phyloP scores from a whole-genome alignment of 495 filamentous ascomycete genomes.

The Penicillium goetzii region DNA sequence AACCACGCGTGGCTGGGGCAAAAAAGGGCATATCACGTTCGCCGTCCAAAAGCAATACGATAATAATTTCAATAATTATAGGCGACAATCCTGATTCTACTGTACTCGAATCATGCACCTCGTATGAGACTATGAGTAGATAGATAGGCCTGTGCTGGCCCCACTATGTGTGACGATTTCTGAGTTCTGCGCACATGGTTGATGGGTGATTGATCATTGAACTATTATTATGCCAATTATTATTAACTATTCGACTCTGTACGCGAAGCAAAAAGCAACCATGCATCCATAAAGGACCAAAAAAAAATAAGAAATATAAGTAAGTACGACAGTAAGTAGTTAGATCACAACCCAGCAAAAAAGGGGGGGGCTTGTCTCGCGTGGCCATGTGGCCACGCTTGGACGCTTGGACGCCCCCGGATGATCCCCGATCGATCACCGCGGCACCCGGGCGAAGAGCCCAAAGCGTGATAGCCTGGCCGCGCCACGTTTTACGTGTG shows the following conservation, averaged over 20 bases:
- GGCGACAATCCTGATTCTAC: not conserved
- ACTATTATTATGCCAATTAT: not conserved
- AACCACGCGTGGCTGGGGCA: constrained; percentile 15
- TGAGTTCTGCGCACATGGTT: not conserved
- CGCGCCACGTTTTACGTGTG: constrained; percentile 4
- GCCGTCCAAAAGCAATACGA: not conserved
- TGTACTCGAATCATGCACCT: not conserved
- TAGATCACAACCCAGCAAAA: not conserved
- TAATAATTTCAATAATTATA: not conserved
- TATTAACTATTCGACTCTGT: not conserved
- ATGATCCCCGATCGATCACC: constrained; percentile 42
- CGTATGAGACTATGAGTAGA: too few species aligned
- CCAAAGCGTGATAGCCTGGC: constrained; percentile 6
- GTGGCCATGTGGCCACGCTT: constrained; percentile 28
- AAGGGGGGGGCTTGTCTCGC: constrained; percentile 21
- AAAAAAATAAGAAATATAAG: not conserved
- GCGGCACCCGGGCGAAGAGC: constrained; percentile 21
- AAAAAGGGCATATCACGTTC: constrained; percentile 2
- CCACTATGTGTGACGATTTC: constrained; percentile 3
- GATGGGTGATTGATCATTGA: not conserved
- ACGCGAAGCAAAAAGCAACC: not conserved
- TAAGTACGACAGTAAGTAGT: not conserved
- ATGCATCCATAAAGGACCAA: not conserved
- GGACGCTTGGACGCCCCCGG: constrained; percentile 30
- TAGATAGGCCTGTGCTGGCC: not conserved